Evolutionary conservation across 2,329 filamentous ascomycete genomes (phyloP), one percentile per base, ranked within the genome.

Genomic region (Trichoderma harzianum): DNA sequence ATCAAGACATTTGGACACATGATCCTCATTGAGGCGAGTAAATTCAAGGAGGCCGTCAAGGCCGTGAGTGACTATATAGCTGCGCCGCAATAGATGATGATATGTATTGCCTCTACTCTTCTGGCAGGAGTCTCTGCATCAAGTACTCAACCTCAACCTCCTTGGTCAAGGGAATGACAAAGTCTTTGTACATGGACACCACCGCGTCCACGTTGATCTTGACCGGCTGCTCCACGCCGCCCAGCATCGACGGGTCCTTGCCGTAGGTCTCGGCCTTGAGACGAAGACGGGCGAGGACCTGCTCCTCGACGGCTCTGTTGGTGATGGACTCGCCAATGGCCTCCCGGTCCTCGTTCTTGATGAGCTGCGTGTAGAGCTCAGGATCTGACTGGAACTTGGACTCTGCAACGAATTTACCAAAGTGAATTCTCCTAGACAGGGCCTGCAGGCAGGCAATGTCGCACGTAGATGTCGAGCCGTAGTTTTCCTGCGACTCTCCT

Each of bases 371-470:
- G 80, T 95, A 99, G 74, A 85, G 88, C 77, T 95, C 93, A 34
- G 90, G 88, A 76, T 98, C 93, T 61, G 92, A 91, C 77, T 89
- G 88, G 83, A 98, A 99, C 84, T 99, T 99, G 72, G 92, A 91
- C 86, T 99, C 96, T 57, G 96, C 96, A 10, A 99, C 96, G 78
- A 98, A 98, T 84, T 98, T 99, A 76, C 96, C 96, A 84, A 97
- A 99, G 83, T 99, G 96, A 76, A 99, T 96, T 70, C 96, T 87
- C 55, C 95, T 88, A 51, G 93, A 97, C 61, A 99, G 84, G 4
- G 96, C 93, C 84, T 99, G 96, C 74, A 99, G 85, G 77, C 93
- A 95, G 68, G 89, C 88, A 73, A 99, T 96, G 82, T 99, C 96
- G 80, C 92, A 94, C 1, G 94, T 97, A 2, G 94, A 95, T 1